Conservation (phyloP, 768 basidiomycete species). For the Tulasnella sp. region DNA sequence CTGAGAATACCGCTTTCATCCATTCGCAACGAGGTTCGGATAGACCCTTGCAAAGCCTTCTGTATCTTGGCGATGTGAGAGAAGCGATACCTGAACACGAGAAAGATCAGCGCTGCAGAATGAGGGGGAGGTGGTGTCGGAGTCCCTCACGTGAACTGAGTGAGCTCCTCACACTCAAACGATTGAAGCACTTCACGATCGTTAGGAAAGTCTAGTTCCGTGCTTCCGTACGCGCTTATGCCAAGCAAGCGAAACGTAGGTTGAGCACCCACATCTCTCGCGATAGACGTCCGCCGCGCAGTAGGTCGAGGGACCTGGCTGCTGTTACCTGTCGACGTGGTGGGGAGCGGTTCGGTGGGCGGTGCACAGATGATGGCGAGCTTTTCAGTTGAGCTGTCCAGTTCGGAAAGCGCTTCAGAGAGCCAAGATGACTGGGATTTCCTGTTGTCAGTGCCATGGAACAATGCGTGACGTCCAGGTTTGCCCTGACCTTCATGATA, state of each 20-base stretch:
- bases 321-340: background rate
- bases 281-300: slow-evolving; percentile 31
- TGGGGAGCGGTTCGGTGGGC: slow-evolving; percentile 38
- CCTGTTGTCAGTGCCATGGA: background rate
- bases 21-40: slow-evolving; percentile 85
- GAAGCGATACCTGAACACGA: slow-evolving; percentile 66
- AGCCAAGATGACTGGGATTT: slow-evolving; percentile 76
- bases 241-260: slow-evolving; percentile 79
- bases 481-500: slow-evolving; percentile 66
- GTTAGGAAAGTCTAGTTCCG: slow-evolving; percentile 97
- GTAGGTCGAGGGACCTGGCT: slow-evolving; percentile 8
- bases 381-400: slow-evolving; percentile 83
- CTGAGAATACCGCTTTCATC: slow-evolving; percentile 78
- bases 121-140: background rate
- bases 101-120: background rate
- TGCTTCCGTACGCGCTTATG: slow-evolving; percentile 75
- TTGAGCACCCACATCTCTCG: slow-evolving; percentile 39
- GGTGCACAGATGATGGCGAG: slow-evolving; percentile 81
- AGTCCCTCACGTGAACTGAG: slow-evolving; percentile 65
- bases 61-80: slow-evolving; percentile 67
- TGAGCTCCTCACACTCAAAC: slow-evolving; percentile 68
- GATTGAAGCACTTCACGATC: slow-evolving; percentile 87
- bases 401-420: slow-evolving; percentile 83
- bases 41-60: slow-evolving; percentile 74
- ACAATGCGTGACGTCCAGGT: background rate